Evolutionary conservation across 495 filamentous ascomycete species (phyloP), one percentile per base, ranked within the genome.

Genomic region (Podospora anserina): DNA sequence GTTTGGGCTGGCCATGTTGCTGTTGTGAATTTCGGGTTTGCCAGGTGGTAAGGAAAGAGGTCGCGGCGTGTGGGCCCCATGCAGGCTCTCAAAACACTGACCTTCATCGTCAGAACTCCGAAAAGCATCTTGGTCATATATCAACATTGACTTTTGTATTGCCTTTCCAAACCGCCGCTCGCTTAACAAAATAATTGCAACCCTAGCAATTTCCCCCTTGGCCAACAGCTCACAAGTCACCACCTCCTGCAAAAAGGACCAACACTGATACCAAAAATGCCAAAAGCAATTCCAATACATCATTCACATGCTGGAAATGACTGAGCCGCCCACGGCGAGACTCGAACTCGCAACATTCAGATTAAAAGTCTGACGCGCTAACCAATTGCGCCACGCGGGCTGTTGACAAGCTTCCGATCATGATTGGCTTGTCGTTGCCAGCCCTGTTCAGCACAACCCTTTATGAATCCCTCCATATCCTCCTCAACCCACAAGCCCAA

Each of bases 311-410:
- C 30, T 32, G 30, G 39, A 49, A 11, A 49, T 49, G 13, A 49
- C 39, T 11, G 15, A 49, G 39, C 0, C 55, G 55, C 55, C 55
- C 55, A 58, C 23, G 55, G 55, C 55, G 55, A 58, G 55, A 58
- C 55, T 58, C 55, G 55, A 58, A 58, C 55, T 58, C 55, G 55
- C 55, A 58, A 58, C 55, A 58, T 58, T 58, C 55, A 58, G 55
- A 58, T 58, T 58, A 58, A 58, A 58, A 58, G 55, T 58, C 55
- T 58, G 55, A 58, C 55, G 55, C 55, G 55, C 55, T 58, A 58
- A 58, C 55, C 55, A 58, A 58, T 58, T 58, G 55, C 55, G 55
- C 55, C 55, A 58, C 55, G 23, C 55, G 55, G 55, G 55, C 55
- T 58, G 39, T 49, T 11, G 13, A 49, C 39, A 49, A 49, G 15